Evolutionary conservation across 352 stramenopile genomes (phyloP), one percentile per base, ranked within the genome.

Genomic region (Phytophthora palmivora): DNA sequence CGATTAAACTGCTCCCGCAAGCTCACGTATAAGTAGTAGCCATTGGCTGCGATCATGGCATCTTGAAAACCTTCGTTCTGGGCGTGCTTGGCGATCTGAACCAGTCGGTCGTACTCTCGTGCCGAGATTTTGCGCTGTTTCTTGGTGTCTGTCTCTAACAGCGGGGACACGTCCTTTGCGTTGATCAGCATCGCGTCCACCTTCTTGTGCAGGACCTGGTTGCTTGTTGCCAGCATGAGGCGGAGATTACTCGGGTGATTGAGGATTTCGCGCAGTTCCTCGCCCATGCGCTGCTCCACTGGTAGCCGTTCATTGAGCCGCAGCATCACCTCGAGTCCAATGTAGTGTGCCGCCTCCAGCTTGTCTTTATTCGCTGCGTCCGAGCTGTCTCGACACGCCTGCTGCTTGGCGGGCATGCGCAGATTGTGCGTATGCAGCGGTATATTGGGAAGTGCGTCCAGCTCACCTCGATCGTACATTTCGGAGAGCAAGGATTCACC

Each of bases 251-350:
- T 74, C 21, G 73, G 56, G 46, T 74, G 57, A 32, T 82, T 82
- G 37, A 82, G 67, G 33, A 82, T 79, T 41, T 68, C 61, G 16
- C 70, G 66, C 54, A 82, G 32, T 44, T 82, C 73, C n/a, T 79
- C 67, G 6, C 73, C 73, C 46, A 82, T 72, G 5, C 73, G 69
- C n/a, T 74, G 60, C 37, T 58, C 66, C 5, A 77, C 62, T 15
- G 69, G 55, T 16, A 82, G 55, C 2, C 66, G 61, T 16, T 78
- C 70, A 45, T 82, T 82, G 6, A 82, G 67, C 6, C 68, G 70
- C 32, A 79, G 57, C 73, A 82, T 82, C 30, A 82, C 73, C 30
- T 82, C 73, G 10, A 82, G 59, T 32, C 73, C 73, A 30, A 82
- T 70, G 53, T 82, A 82, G 49, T 82, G 73, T 2, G 73, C 73